Percentiles rank a stretch among this genome's conserved stretches.
phyloP scores from a whole-genome alignment of 2,329 filamentous ascomycete genomes.

The Penicillium hesseltinei region DNA sequence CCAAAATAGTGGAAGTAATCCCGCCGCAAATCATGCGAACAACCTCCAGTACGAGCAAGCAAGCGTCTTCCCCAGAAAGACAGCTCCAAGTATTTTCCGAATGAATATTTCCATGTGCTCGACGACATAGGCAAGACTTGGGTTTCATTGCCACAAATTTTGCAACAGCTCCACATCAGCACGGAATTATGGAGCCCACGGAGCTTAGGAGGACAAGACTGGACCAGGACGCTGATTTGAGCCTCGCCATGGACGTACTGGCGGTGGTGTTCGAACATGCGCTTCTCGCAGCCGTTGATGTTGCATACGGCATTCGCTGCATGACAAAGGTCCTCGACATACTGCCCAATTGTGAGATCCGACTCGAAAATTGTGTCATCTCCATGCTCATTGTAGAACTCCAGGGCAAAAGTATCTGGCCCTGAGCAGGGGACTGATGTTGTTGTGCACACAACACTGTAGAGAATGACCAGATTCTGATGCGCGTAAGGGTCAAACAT shows the following conservation, averaged over 20 bases:
- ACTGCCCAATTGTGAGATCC: slow-evolving; percentile 91
- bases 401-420: slow-evolving; percentile 83
- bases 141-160: slow-evolving; percentile 85
- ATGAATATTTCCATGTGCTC: slow-evolving; percentile 95
- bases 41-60: slow-evolving; percentile 70
- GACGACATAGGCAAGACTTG: slow-evolving; percentile 88
- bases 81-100: slow-evolving; percentile 96
- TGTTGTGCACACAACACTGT: slow-evolving; percentile 88
- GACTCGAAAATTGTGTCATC: slow-evolving; percentile 67
- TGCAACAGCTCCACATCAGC: slow-evolving; percentile 97
- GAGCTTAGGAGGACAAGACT: slow-evolving; percentile 67
- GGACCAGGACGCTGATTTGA: slow-evolving; percentile 86
- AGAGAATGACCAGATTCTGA: slow-evolving; percentile 92
- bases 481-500: slow-evolving; percentile 94
- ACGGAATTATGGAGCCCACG: slow-evolving; percentile 71
- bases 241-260: slow-evolving; percentile 97
- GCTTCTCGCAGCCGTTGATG: slow-evolving; percentile 79
- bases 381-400: slow-evolving; percentile 90
- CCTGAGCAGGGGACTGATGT: slow-evolving; percentile 92
- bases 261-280: slow-evolving; percentile 87
- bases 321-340: slow-evolving; percentile 84
- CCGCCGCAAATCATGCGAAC: slow-evolving; percentile 86
- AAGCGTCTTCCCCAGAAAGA: slow-evolving; percentile 92
- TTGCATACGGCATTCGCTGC: slow-evolving; percentile 74
- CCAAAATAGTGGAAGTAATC: slow-evolving; percentile 94